Base-by-base conservation (phyloP, 176 grass and related monocot genomes). In the Eremochloa ophiuroides region DNA sequence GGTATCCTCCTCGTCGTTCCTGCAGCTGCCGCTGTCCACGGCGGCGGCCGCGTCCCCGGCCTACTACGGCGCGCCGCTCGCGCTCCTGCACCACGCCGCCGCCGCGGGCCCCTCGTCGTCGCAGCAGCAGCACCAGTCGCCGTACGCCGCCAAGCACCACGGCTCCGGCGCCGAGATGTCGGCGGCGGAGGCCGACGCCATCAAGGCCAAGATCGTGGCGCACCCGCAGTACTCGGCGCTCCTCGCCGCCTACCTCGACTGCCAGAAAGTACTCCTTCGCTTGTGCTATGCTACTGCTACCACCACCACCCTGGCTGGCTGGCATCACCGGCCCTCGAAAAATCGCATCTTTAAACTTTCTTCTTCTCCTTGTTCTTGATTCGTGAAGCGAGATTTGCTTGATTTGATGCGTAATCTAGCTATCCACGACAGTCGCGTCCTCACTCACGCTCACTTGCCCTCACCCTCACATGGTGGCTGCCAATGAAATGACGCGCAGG, bases 151-250 rank as follows among this genome's bases (percentile, higher is more conserved):
- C 63, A 87, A 69, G 83, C 27, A 78, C 69, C 2, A 0, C 18
- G 17, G 9, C 66, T 12, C 10, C 20, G 9, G 20, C 18, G 72
- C 38, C 37, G 87, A 94, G 90, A 87, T 85, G 77, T 88, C 87
- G 64, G 70, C 63, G 58, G 82, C 75, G 71, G 90, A 95, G 78
- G 88, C 68, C 51, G 85, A 90, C 1, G 63, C 75, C 59, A 86
- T 96, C 38, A 99, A 94, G 91, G 80, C 93, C 80, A 96, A 96
- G 93, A 96, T 99, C 87, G 86, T 94, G 50, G 90, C 93, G 58
- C 93, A 99, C 71, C 97, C 97, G 8, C 93, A 92, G 67, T 99
- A 96, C 73, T 88, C 93, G 20, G 80, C 82, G 31, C 91, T 99
- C 28, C 87, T 96, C 81, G 80, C 70, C 47, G 93, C 93, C 61